Evolutionary conservation across 2,329 filamentous ascomycete genomes (phyloP).

Genomic region (Alternaria infectoria): DNA sequence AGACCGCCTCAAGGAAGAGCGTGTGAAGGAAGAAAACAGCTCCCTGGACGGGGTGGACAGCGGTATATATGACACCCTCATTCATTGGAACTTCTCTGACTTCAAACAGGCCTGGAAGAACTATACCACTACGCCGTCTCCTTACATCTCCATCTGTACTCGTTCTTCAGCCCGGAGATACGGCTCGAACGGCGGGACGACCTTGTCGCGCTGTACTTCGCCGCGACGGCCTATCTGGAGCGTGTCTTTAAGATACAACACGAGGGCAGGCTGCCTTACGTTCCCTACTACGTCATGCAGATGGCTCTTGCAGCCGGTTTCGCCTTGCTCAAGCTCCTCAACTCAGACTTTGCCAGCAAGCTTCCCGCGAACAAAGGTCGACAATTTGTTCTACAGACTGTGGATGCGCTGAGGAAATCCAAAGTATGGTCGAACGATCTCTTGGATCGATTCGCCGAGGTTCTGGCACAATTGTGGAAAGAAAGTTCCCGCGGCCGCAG

Average conservation of each 20-base stretch:
- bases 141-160: constrained; percentile 77
- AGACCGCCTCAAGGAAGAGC: constrained; percentile 45
- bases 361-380: constrained; percentile 68
- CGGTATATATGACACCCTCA: constrained; percentile 22
- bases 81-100: constrained; percentile 39
- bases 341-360: constrained; percentile 75
- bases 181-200: constrained; percentile 67
- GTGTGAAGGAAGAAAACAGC: constrained; percentile 23
- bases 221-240: constrained; percentile 73
- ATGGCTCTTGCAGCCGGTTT: constrained; percentile 85
- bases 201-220: constrained; percentile 76
- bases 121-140: constrained; percentile 75
- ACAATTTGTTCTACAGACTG: constrained; percentile 72
- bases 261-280: constrained; percentile 67
- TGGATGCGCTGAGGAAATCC: constrained; percentile 72
- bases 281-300: constrained; percentile 80
- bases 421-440: constrained; percentile 81
- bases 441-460: constrained; percentile 77
- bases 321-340: constrained; percentile 75
- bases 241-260: constrained; percentile 59
- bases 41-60: constrained; percentile 43
- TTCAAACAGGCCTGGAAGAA: constrained; percentile 50
- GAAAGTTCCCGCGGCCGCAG: constrained; percentile 52
- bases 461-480: constrained; percentile 90
- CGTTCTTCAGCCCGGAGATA: constrained; percentile 79